Evolutionary conservation across 805 yeast species (phyloP).

Genomic region (Torulaspora maleeae): DNA sequence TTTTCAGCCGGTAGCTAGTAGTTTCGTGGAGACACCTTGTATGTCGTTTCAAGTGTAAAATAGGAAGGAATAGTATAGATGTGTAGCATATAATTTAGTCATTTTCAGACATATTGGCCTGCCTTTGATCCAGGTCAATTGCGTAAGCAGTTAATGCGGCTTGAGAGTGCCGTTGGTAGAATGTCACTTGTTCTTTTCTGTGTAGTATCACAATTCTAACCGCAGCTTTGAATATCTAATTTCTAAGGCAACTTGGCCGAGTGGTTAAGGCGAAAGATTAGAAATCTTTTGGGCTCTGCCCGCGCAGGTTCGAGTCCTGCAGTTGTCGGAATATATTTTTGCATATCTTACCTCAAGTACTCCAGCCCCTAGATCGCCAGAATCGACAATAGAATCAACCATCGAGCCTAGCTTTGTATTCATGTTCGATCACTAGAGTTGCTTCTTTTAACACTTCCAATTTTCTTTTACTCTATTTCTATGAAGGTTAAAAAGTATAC

Average conservation of each 20-base stretch:
- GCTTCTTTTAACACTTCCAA: neutral
- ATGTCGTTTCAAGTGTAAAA: too few relatives aligned
- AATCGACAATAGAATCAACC: too few relatives aligned
- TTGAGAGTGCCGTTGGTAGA: too few relatives aligned
- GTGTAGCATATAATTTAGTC: too few relatives aligned
- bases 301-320: slow-evolving; percentile 71
- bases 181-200: too few relatives aligned
- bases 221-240: neutral
- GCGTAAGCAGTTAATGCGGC: too few relatives aligned
- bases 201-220: too few relatives aligned
- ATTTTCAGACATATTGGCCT: too few relatives aligned
- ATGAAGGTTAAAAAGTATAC: slow-evolving; percentile 3
- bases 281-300: slow-evolving; percentile 56
- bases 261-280: slow-evolving; percentile 64
- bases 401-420: too few relatives aligned
- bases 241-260: slow-evolving; percentile 49
- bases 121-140: neutral
- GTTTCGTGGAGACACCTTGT: too few relatives aligned
- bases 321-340: slow-evolving; percentile 51
- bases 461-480: neutral
- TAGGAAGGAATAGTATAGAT: too few relatives aligned
- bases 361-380: neutral
- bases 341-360: too few relatives aligned
- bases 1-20: neutral
- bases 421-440: neutral